These are phyloP conservation scores for Lactarius hatsudake DNA, from an alignment of 768 basidiomycete species.

Conservation along the genomic window DNA sequence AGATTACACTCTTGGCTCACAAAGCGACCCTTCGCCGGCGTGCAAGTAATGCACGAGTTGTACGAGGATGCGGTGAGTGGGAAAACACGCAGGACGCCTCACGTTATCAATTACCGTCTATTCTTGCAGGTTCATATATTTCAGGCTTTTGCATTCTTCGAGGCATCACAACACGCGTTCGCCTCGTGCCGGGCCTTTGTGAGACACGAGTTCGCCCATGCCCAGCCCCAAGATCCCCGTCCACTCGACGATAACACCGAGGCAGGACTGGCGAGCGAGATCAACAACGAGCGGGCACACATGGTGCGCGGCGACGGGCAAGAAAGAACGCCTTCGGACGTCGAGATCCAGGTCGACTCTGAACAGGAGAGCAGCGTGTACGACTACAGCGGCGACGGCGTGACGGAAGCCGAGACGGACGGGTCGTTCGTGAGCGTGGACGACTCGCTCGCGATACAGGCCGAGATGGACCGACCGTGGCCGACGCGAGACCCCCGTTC, in stretches of 20 bases:
- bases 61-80: slow-evolving; percentile 84
- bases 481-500: background rate
- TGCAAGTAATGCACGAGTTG: slow-evolving; percentile 81
- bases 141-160: slow-evolving; percentile 80
- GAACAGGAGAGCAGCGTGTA: slow-evolving; percentile 12
- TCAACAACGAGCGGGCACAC: slow-evolving; percentile 60
- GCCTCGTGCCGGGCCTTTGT: slow-evolving; percentile 70
- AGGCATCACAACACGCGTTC: slow-evolving; percentile 63
- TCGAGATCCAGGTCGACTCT: slow-evolving; percentile 6
- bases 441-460: slow-evolving; percentile 4
- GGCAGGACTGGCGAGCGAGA: slow-evolving; percentile 63
- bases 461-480: slow-evolving; percentile 9
- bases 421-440: slow-evolving; percentile 21
- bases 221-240: slow-evolving; percentile 50
- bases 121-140: slow-evolving; percentile 80
- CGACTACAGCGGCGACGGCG: background rate
- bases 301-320: slow-evolving; percentile 76
- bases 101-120: slow-evolving; percentile 1
- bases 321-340: slow-evolving; percentile 39
- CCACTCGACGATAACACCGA: slow-evolving; percentile 55
- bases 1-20: slow-evolving; percentile 86
- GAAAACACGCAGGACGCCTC: background rate
- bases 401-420: slow-evolving; percentile 25
- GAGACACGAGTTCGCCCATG: slow-evolving; percentile 51
- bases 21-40: slow-evolving; percentile 88